A percentile compares a stretch with the other conserved stretches of the same genome.
Evolutionary conservation across 1,284 basidiomycete species (phyloP).

Genomic region (Bjerkandera adusta): DNA sequence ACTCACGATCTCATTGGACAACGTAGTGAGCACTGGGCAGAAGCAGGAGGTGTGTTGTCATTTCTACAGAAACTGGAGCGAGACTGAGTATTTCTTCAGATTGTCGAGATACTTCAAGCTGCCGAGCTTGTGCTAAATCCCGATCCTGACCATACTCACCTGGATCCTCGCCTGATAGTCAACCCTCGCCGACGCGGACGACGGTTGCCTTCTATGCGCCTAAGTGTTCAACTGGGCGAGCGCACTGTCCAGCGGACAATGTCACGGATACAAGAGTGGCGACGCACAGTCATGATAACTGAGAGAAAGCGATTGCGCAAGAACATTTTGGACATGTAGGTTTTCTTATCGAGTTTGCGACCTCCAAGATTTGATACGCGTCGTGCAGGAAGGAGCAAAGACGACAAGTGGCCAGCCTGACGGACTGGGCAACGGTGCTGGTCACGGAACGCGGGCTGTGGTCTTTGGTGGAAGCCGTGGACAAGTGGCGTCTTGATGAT

Average conservation of each 20-base stretch:
- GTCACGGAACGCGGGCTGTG: slow-evolving; percentile 79
- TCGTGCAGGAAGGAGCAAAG: slow-evolving; percentile 62
- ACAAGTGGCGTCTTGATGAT: slow-evolving; percentile 79
- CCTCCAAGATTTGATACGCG: background rate
- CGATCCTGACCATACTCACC: slow-evolving; percentile 41
- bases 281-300: slow-evolving; percentile 58
- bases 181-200: slow-evolving; percentile 46
- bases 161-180: slow-evolving; percentile 50
- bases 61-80: slow-evolving; percentile 4
- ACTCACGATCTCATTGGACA: slow-evolving; percentile 61
- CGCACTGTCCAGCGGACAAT: slow-evolving; percentile 60
- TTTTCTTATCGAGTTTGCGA: slow-evolving; percentile 4
- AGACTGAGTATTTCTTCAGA: slow-evolving; percentile 42
- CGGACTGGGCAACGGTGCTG: slow-evolving; percentile 56
- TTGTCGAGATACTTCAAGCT: slow-evolving; percentile 52
- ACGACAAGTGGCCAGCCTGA: slow-evolving; percentile 60
- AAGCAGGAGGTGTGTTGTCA: slow-evolving; percentile 57
- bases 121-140: slow-evolving; percentile 55
- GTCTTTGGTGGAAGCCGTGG: slow-evolving; percentile 51
- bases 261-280: slow-evolving; percentile 65
- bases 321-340: slow-evolving; percentile 67
- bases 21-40: slow-evolving; percentile 53
- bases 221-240: slow-evolving; percentile 63
- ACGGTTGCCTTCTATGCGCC: slow-evolving; percentile 49
- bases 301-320: slow-evolving; percentile 73